These are phyloP conservation scores for Arctium lappa DNA, from an alignment of 129 eudicot genomes.

Conservation along the genomic window DNA sequence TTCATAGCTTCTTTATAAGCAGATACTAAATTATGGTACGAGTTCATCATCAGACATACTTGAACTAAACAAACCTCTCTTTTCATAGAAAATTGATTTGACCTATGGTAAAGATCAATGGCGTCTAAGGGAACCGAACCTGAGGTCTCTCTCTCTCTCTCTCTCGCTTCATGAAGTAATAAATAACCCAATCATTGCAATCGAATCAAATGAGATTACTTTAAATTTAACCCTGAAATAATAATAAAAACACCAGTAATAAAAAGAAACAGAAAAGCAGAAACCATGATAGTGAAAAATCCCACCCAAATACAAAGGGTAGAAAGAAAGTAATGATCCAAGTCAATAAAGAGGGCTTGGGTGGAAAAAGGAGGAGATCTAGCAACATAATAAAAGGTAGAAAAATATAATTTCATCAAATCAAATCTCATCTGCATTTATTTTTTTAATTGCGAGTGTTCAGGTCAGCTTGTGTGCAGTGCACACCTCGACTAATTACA, in stretches of 20 bases:
- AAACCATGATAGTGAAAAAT: conserved; percentile 22
- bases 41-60: background rate
- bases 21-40: background rate
- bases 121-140: background rate
- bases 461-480: too few species aligned
- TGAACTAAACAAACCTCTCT: background rate
- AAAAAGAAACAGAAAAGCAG: background rate
- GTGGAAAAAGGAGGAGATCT: conserved; percentile 14
- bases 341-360: conserved; percentile 16
- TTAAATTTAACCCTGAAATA: background rate
- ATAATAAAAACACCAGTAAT: background rate
- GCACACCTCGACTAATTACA: too few species aligned
- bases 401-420: background rate
- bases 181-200: background rate
- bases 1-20: too few species aligned
- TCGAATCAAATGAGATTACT: background rate
- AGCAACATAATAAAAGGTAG: background rate
- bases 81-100: background rate
- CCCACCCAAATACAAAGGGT: conserved; percentile 13
- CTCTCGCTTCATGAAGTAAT: background rate
- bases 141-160: background rate
- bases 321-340: conserved; percentile 13
- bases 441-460: too few species aligned
- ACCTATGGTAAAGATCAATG: background rate
- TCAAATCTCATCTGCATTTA: background rate